Base-by-base conservation (phyloP, 768 basidiomycete species). In the Russula brevipes region DNA sequence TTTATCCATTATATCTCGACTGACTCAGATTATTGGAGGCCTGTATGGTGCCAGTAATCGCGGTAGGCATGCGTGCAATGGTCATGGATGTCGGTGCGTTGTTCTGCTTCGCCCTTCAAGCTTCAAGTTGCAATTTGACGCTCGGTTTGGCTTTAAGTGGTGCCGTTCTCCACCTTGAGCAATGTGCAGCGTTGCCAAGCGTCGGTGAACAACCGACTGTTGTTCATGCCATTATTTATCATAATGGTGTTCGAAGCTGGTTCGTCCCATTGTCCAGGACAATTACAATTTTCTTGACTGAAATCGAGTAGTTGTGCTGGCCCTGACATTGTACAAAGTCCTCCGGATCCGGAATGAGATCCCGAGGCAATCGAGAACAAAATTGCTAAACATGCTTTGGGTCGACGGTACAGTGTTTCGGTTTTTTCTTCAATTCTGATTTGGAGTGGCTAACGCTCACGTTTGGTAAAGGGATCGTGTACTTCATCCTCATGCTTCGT, bases 401-500 rank as follows among this genome's bases (percentile, higher is more conserved):
- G 35, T 60, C 19, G 16, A 42, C 14, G 41, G 41, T 42, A 10
- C 41, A 14, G 41, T 42, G 24, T 42, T 42, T 16, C 1, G 14
- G 12, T 16, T 24, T 38, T n/a, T 19, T 33, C 24, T 24, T 24
- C 24, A 24, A 24, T 24, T 24, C 24, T 24, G 24, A 24, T 24
- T 24, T 24, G 24, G 24, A 24, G 7, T 8, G 24, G 5, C 39
- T 46, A 7, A 63, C 9, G 8, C 0, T 30, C 33, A 9, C 14
- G 12, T 9, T 55, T 64, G 36, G 4, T 12, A 9, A 9, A 66
- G 66, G 66, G 10, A 30, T 60, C 6, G 60, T 66, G 5, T 66
- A 66, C 50, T 66, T 65, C 16, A 50, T 66, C 14, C 60, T 65
- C 63, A 60, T 66, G 66, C 33, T 65, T 30, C 35, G 59, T 66